These are phyloP conservation scores for Thuidium tamariscinum DNA, from an alignment of 225 moss, liverwort and hornwort species.

Conservation along the genomic window DNA sequence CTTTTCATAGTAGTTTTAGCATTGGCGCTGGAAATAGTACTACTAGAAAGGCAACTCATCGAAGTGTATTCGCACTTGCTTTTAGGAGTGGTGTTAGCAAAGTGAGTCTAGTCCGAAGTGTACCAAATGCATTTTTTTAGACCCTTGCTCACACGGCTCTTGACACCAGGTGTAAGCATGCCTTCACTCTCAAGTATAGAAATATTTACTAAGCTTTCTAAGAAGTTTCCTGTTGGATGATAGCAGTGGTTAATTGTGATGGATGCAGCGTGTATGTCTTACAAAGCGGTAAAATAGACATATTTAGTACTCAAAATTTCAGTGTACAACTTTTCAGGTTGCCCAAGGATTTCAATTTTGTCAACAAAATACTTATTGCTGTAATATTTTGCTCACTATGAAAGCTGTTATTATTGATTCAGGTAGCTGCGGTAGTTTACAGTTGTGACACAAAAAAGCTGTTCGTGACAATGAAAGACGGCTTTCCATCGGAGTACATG, in stretches of 20 bases:
- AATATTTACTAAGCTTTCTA: not conserved
- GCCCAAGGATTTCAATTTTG: not conserved
- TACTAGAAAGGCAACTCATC: not conserved
- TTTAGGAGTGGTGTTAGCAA: not conserved
- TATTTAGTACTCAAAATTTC: not conserved
- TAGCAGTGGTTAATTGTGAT: not conserved
- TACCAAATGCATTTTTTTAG: not conserved
- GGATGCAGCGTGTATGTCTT: not conserved
- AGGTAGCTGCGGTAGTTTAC: conserved; percentile 89
- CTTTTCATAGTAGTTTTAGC: not conserved
- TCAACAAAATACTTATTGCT: not conserved
- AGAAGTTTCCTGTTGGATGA: not conserved
- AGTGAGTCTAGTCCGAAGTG: not conserved
- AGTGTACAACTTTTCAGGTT: not conserved
- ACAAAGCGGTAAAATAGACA: not conserved
- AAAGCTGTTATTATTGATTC: not conserved
- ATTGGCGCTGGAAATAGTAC: not conserved
- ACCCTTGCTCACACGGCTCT: not conserved
- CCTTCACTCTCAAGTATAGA: not conserved
- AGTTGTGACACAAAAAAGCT: conserved; percentile 81
- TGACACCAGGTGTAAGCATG: not conserved
- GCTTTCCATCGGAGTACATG: conserved; percentile 90
- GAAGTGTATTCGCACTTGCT: not conserved
- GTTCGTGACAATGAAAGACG: conserved; percentile 83
- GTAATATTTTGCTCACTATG: not conserved